phyloP scores from a whole-genome alignment of 1,284 basidiomycete genomes.

The Filobasidium uniguttulatum region DNA sequence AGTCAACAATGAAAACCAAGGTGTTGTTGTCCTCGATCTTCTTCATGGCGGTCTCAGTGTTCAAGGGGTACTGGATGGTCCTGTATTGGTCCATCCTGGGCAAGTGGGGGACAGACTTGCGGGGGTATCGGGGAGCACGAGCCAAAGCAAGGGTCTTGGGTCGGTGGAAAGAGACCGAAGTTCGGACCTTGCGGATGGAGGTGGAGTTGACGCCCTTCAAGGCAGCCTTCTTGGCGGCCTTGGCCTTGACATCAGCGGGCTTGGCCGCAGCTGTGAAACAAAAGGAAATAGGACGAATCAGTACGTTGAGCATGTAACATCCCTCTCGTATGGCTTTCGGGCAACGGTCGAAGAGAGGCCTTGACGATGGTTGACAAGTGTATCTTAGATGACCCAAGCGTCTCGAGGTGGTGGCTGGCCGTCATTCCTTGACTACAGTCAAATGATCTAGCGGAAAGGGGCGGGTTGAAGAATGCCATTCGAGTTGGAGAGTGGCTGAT shows the following conservation, averaged over 20 bases:
- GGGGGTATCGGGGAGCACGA: constrained; percentile 79
- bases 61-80: constrained; percentile 65
- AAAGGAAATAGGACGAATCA: not conserved
- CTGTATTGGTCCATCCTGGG: constrained; percentile 95
- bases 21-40: constrained; percentile 99
- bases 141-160: constrained; percentile 83
- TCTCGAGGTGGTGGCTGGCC: not conserved
- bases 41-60: constrained; percentile 49
- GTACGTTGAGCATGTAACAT: not conserved
- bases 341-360: not conserved
- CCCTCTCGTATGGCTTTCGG: not conserved
- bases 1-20: constrained; percentile 91
- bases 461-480: not conserved
- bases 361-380: not conserved
- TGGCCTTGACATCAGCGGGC: constrained; percentile 60
- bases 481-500: not conserved
- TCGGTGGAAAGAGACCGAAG: constrained; percentile 85
- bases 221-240: constrained; percentile 91
- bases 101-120: constrained; percentile 86
- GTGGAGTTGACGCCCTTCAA: constrained; percentile 72
- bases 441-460: not conserved
- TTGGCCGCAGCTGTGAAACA: constrained; percentile 9
- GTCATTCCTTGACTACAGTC: not conserved
- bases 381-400: not conserved
- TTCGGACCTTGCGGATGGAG: constrained; percentile 68